phyloP scores from a whole-genome alignment of 495 filamentous ascomycete species.

The Penicillium roqueforti region DNA sequence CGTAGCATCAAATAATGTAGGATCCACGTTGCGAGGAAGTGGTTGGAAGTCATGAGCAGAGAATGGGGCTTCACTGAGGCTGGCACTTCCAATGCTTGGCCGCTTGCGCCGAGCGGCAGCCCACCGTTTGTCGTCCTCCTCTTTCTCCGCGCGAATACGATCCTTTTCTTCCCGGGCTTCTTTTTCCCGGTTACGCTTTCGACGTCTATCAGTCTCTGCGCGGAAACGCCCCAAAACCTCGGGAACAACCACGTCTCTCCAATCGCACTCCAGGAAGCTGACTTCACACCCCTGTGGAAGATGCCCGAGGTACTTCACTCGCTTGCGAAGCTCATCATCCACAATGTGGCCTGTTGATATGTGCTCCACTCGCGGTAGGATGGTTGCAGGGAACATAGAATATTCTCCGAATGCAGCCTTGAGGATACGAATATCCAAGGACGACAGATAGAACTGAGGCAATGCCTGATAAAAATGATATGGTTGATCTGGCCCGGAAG shows the following conservation, averaged over 20 bases:
- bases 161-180: slow-evolving; percentile 87
- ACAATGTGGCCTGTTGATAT: slow-evolving; percentile 88
- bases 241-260: slow-evolving; percentile 80
- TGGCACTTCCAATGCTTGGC: slow-evolving; percentile 34
- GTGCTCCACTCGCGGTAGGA: slow-evolving; percentile 87
- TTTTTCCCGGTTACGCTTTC: slow-evolving; percentile 81
- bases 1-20: slow-evolving; percentile 39
- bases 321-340: slow-evolving; percentile 81
- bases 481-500: slow-evolving; percentile 37
- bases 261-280: slow-evolving; percentile 92
- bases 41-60: slow-evolving; percentile 64
- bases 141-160: slow-evolving; percentile 76
- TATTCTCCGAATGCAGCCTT: slow-evolving; percentile 86
- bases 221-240: slow-evolving; percentile 72
- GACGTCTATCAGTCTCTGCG: slow-evolving; percentile 70
- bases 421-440: slow-evolving; percentile 92
- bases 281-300: slow-evolving; percentile 91
- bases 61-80: slow-evolving; percentile 37
- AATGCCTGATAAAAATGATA: slow-evolving; percentile 88
- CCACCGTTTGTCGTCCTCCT: slow-evolving; percentile 66
- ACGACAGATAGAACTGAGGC: slow-evolving; percentile 87
- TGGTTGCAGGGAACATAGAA: slow-evolving; percentile 76
- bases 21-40: slow-evolving; percentile 44
- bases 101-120: slow-evolving; percentile 47
- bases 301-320: slow-evolving; percentile 86